Conservation (phyloP, 2,329 filamentous ascomycete species). For the Beauveria varroae region DNA sequence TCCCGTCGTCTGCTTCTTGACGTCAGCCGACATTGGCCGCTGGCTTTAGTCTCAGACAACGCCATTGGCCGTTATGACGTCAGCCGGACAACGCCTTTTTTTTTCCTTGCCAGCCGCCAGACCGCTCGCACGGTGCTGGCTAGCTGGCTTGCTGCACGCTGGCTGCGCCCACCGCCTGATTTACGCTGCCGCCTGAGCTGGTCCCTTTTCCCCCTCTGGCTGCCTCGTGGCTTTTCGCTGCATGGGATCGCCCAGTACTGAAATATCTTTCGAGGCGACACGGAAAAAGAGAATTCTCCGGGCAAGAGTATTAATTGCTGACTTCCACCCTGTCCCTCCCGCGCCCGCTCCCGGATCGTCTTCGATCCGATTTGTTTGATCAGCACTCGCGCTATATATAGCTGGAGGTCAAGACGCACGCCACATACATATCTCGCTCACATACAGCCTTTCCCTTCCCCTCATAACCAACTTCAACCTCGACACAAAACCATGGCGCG, state of each 20-base stretch:
- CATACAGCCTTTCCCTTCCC: neutral
- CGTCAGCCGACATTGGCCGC: conserved; percentile 10
- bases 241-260: neutral
- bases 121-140: neutral
- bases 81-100: conserved; percentile 7
- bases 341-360: neutral
- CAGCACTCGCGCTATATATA: neutral
- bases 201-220: neutral
- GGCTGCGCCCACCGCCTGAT: conserved; percentile 4
- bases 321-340: neutral
- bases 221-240: neutral
- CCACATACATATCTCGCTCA: neutral
- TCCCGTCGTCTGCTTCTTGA: conserved; percentile 7
- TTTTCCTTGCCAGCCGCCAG: neutral
- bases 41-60: neutral
- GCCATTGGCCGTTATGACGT: conserved; percentile 12
- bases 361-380: neutral
- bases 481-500: conserved; percentile 18
- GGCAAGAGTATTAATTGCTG: too few relatives aligned
- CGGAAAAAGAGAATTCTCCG: neutral
- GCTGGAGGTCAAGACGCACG: neutral
- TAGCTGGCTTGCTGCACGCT: neutral
- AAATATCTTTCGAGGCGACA: neutral
- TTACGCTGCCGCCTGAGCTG: neutral
- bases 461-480: neutral